A percentile compares a stretch with the other conserved stretches of the same genome.
Evolutionary conservation across 2,329 filamentous ascomycete species (phyloP).

Genomic region (Monilinia laxa): DNA sequence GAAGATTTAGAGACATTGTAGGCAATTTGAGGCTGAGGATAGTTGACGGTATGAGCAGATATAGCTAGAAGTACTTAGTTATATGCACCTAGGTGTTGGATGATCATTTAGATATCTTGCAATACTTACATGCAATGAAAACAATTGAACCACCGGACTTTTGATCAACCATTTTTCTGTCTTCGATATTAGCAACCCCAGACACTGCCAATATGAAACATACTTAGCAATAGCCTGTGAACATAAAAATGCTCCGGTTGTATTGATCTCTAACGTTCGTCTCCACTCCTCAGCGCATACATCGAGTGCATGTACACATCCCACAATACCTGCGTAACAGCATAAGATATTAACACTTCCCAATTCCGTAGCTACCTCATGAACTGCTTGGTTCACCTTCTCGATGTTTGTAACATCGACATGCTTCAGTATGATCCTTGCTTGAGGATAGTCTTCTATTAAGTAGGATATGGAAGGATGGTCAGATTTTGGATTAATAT

Average conservation of each 20-base stretch:
- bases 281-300: constrained; percentile 60
- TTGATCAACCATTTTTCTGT: constrained; percentile 24
- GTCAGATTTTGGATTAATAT: constrained; percentile 49
- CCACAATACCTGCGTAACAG: constrained; percentile 69
- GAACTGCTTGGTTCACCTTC: constrained; percentile 47
- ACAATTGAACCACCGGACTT: constrained; percentile 59
- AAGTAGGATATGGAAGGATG: constrained; percentile 48
- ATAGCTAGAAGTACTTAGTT: constrained; percentile 54
- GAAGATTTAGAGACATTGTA: constrained; percentile 74
- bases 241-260: constrained; percentile 67
- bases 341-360: constrained; percentile 51
- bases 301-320: constrained; percentile 59
- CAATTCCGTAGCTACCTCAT: constrained; percentile 45
- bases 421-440: constrained; percentile 49
- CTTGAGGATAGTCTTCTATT: constrained; percentile 52
- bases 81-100: not conserved
- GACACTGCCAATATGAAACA: constrained; percentile 41
- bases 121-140: constrained; percentile 54
- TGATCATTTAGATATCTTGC: too few species aligned
- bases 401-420: constrained; percentile 60
- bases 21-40: constrained; percentile 61
- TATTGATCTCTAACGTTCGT: constrained; percentile 67
- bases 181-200: not conserved
- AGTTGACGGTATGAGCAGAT: constrained; percentile 59
- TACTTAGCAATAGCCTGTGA: constrained; percentile 60